Conservation (phyloP, 2,329 filamentous ascomycete genomes). For the Akanthomyces muscarius region DNA sequence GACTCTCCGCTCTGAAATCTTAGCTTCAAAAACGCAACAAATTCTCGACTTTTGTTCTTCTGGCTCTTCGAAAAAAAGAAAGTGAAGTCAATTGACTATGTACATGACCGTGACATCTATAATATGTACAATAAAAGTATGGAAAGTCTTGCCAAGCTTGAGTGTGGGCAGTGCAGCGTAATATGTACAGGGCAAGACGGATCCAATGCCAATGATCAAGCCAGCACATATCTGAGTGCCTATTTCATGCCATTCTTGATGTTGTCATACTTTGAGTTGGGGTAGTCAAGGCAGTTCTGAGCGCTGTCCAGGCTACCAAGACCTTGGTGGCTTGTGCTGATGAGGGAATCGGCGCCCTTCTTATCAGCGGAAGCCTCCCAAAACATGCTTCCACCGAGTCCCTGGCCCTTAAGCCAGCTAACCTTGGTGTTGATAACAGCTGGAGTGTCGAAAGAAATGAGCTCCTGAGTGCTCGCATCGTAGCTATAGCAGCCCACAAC, state of each 20-base stretch:
- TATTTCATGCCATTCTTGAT: constrained; percentile 34
- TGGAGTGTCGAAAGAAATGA: constrained; percentile 70
- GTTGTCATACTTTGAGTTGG: constrained; percentile 53
- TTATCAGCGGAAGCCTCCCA: constrained; percentile 76
- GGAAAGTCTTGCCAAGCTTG: background rate
- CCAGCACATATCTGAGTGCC: background rate
- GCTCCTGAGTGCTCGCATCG: constrained; percentile 52
- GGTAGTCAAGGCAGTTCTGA: constrained; percentile 50
- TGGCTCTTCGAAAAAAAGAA: background rate
- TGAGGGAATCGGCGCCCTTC: constrained; percentile 55
- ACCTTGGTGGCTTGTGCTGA: constrained; percentile 44
- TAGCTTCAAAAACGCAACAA: no score
- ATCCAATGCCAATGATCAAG: background rate
- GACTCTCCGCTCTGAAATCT: background rate
- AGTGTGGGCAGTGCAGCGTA: background rate
- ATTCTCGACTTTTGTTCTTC: no score
- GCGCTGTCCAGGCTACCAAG: constrained; percentile 39
- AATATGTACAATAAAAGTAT: constrained; percentile 6
- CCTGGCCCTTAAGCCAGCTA: constrained; percentile 56
- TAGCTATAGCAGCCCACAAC: constrained; percentile 68
- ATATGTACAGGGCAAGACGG: background rate
- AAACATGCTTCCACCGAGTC: constrained; percentile 77
- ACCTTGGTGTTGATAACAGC: constrained; percentile 59
- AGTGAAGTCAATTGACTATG: background rate
- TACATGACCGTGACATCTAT: background rate